Evolutionary conservation across 805 yeast species (phyloP), one percentile per base, ranked within the genome.

Genomic region (Metschnikowia kunwiensis): DNA sequence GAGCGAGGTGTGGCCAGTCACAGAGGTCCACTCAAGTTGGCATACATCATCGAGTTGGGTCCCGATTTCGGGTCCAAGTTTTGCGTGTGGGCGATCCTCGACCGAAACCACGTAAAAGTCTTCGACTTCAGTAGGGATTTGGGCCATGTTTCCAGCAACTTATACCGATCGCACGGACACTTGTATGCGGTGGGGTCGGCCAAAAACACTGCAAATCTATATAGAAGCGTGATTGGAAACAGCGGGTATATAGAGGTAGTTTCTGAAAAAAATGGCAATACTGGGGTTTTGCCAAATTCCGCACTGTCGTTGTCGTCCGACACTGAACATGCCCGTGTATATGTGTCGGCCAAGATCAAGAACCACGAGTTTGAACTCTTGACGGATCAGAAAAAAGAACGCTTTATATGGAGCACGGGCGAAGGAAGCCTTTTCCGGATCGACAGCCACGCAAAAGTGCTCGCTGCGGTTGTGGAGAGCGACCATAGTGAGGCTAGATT

Each of bases 181-280:
- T 31, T 41, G 11, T 16, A 14, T n/a, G 20, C 32, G 24, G 30
- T 24, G 10, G 7, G 27, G 18, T 25, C 41, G 5, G 9, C 3
- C 22, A 14, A 17, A 12, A 11, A 16, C 9, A 13, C 27, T 7
- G 29, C 24, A 7, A 17, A 13, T 12, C 24, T 42, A 18, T 39
- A 32, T 15, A 32, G 43, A 17, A 45, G 44, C 27, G 36, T 46
- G 7, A 39, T 52, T 14, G 57, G 57, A 3, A 47, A 51, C 17
- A 47, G 57, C 11, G 52, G 57, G 5, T 47, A 36, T 23, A 40
- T 52, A 7, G 47, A 46, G 24, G n/a, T n/a, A n/a, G n/a, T n/a
- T n/a, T n/a, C n/a, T n/a, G n/a, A n/a, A n/a, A n/a, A n/a, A n/a
- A n/a, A n/a, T n/a, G n/a, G n/a, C n/a, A n/a, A n/a, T n/a, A n/a